phyloP scores from a whole-genome alignment of 1,284 basidiomycete genomes.

The Thelephora terrestris region DNA sequence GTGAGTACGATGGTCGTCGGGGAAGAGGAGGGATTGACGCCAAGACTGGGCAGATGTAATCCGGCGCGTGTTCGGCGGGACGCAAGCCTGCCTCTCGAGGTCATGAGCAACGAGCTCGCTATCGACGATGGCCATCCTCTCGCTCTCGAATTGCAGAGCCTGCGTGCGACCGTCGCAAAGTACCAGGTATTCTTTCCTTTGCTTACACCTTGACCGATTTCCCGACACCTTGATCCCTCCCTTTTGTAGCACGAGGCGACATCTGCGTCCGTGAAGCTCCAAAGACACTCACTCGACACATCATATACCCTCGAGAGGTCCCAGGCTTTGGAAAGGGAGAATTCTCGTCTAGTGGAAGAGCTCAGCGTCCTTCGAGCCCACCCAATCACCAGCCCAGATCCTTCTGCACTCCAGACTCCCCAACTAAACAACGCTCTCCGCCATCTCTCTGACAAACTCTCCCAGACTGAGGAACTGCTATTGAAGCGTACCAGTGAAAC shows the following conservation, averaged over 20 bases:
- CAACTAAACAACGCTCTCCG: slow-evolving; percentile 59
- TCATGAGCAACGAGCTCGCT: slow-evolving; percentile 14
- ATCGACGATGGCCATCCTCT: slow-evolving; percentile 52
- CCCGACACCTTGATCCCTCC: slow-evolving; percentile 1
- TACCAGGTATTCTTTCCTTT: slow-evolving; percentile 43
- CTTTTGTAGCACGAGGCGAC: slow-evolving; percentile 55
- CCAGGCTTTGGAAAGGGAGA: slow-evolving; percentile 44
- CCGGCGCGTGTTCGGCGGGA: no score
- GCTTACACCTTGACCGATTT: slow-evolving; percentile 7
- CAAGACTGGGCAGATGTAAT: no score
- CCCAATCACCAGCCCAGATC: slow-evolving; percentile 33
- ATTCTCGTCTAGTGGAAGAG: slow-evolving; percentile 42
- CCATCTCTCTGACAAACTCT: slow-evolving; percentile 57
- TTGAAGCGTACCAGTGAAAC: slow-evolving; percentile 40
- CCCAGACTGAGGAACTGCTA: slow-evolving; percentile 43
- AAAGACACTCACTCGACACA: slow-evolving; percentile 46
- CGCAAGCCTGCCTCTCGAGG: neutral
- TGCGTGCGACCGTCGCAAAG: slow-evolving; percentile 50
- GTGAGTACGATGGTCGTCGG: slow-evolving; percentile 3
- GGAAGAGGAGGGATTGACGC: neutral
- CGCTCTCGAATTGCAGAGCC: slow-evolving; percentile 49
- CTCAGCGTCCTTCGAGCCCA: slow-evolving; percentile 39
- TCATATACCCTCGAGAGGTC: slow-evolving; percentile 38
- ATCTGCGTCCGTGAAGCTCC: slow-evolving; percentile 51
- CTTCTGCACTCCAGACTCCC: slow-evolving; percentile 40